Evolutionary conservation across 495 filamentous ascomycete species (phyloP), one percentile per base, ranked within the genome.

Genomic region (Gamarada debralockiae): DNA sequence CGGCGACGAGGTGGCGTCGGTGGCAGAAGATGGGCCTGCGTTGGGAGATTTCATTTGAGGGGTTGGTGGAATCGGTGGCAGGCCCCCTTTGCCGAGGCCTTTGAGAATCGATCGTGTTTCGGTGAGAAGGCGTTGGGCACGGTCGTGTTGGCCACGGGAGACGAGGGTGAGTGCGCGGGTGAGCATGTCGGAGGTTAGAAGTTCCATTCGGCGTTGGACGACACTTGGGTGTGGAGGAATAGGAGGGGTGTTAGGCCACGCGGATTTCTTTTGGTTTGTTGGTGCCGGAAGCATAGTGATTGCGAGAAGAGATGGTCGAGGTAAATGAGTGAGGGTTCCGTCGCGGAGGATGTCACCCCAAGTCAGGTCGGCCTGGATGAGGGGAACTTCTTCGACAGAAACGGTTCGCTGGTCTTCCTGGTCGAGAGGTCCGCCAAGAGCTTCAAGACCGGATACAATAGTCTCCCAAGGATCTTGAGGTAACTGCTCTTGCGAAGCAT

Each of bases 111-210:
- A 92, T 2, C 93, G 81, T 12, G 93, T 99, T 67, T 99, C 93
- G 59, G 82, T 87, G 18, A 99, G 73, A 3, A 97, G 79, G 33
- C 95, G 93, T 59, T 93, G 85, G 1, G 92, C 93, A 25, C 91
- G 88, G 54, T 99, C 93, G 62, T 96, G 87, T 65, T 97, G 91
- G 17, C 90, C 89, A 21, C 91, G 81, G 41, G 90, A 90, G 18
- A 97, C 90, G 5, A 99, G 81, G 0, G 90, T 96, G 44, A 99
- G 73, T 3, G 95, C 90, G 36, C 93, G 78, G 9, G 90, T 96
- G 50, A 99, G 75, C 93, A 99, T 99, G 67, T 99, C 93, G 3
- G 95, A 97, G 1, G 95, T 97, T 23, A 99, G 79, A 3, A 99
- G 74, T 69, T 99, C 93, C 93, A 99, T 99, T 38, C 93, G 85